A percentile compares a stretch with the other conserved stretches of the same genome.
These are phyloP conservation scores for Rhizophagus clarus DNA, from an alignment of 192 early-diverging fungal genomes.

Conservation along the genomic window DNA sequence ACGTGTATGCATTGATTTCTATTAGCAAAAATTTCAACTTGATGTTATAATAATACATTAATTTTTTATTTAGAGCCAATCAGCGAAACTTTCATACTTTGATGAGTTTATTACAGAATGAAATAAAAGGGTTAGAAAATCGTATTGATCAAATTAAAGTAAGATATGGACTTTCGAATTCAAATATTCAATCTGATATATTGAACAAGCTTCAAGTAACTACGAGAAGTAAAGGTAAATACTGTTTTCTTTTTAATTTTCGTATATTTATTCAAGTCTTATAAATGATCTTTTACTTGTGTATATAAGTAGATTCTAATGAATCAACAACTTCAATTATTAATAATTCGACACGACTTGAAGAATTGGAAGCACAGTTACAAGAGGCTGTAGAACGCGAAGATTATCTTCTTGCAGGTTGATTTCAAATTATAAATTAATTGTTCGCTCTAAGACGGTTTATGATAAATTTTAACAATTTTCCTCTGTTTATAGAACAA, in stretches of 20 bases:
- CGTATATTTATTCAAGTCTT: background rate
- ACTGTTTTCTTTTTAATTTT: background rate
- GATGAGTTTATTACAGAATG: conserved; percentile 11
- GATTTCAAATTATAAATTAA: background rate
- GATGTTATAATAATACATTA: background rate
- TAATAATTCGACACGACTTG: background rate
- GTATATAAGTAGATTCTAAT: background rate
- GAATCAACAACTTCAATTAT: background rate
- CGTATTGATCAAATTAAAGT: conserved; percentile 11
- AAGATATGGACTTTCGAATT: background rate
- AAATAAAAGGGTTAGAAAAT: conserved; percentile 25
- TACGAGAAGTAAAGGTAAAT: background rate
- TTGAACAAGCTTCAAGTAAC: background rate
- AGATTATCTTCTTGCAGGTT: conserved; percentile 16
- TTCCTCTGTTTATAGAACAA: background rate
- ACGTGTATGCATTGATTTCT: conserved; percentile 7
- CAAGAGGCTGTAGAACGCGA: background rate
- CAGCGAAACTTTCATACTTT: background rate
- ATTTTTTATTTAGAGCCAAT: conserved; percentile 1
- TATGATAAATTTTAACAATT: background rate
- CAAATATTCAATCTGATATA: background rate
- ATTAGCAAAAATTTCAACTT: background rate
- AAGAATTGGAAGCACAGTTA: conserved; percentile 1
- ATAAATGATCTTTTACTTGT: background rate
- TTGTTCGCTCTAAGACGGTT: background rate